A percentile compares a stretch with the other conserved stretches of the same genome.
These are phyloP conservation scores for Fusarium gaditjirri DNA, from an alignment of 2,329 filamentous ascomycete species.

Conservation along the genomic window DNA sequence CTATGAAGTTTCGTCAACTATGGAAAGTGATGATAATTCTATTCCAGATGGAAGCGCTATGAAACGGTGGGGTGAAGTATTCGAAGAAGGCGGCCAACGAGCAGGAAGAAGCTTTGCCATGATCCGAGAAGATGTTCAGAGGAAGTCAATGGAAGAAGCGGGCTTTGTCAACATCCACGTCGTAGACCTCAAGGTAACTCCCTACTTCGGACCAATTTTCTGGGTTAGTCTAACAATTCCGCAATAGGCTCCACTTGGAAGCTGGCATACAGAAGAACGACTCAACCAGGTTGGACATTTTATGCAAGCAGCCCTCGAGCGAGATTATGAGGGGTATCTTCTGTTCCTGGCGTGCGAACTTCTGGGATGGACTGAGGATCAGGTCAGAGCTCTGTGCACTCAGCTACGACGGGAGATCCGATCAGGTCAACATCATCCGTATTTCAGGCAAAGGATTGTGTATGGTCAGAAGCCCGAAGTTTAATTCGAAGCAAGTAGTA, in stretches of 20 bases:
- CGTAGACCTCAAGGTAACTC: constrained; percentile 1
- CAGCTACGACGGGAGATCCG: constrained; percentile 7
- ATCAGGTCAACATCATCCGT: constrained; percentile 14
- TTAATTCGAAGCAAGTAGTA: background rate
- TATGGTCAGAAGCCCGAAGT: constrained; percentile 8
- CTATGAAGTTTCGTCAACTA: constrained; percentile 2
- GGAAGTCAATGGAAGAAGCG: constrained; percentile 3
- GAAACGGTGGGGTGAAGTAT: constrained; percentile 9
- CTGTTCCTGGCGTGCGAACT: constrained; percentile 15
- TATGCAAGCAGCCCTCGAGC: constrained; percentile 13
- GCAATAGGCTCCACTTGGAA: background rate
- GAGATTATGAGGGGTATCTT: constrained; percentile 17
- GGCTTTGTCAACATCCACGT: constrained; percentile 10
- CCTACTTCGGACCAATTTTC: fast-evolving
- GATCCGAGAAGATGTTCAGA: constrained; percentile 1
- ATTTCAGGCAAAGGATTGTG: constrained; percentile 18
- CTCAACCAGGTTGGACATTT: background rate
- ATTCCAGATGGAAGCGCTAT: constrained; percentile 8
- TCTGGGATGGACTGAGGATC: background rate
- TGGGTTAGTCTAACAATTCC: background rate
- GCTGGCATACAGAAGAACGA: constrained; percentile 2
- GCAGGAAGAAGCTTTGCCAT: constrained; percentile 10
- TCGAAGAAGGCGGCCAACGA: constrained; percentile 1
- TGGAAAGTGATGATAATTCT: constrained; percentile 13
- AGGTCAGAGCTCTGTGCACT: background rate